Base-by-base conservation (phyloP, 495 filamentous ascomycete species). In the Penicillium alfredii region DNA sequence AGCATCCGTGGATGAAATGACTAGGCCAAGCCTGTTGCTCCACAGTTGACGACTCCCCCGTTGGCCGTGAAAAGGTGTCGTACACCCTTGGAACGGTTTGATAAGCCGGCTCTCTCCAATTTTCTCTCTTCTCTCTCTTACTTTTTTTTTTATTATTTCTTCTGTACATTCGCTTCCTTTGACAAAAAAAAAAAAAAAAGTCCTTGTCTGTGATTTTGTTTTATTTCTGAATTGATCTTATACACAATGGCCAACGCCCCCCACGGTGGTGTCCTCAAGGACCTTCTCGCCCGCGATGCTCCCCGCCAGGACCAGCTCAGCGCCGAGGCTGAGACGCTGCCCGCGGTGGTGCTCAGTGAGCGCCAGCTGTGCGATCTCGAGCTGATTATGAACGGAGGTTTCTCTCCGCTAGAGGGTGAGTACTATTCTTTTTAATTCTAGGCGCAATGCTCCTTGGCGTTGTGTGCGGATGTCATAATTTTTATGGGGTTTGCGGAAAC, bases 331-430 rank as follows among this genome's bases (percentile, higher is more conserved):
- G 89, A 94, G 68, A 81, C 59, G 7, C 76, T 97, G 27, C 86
- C 86, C 20, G 86, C 92, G 10, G 77, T 98, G 48, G 66, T 83
- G 29, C 75, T 98, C 49, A 80, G 77, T 22, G 92, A 98, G 75
- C 78, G 92, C 43, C 92, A 98, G 66, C 78, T 98, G 13, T 98
- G 92, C 66, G 92, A 98, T 72, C 76, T 98, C 47, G 92, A 98
- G 61, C 60, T 98, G 71, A 83, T 98, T 45, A 78, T 97, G 66
- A 95, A 80, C 67, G 92, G 92, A 53, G 92, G 93, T 35, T 98
- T 98, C 69, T 94, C 87, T 46, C 92, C 92, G 32, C 76, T 98
- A 13, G 93, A 97, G 75, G 93, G 89, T 94, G 53, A 35, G 82
- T 75, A n/a, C n/a, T n/a, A n/a, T n/a, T n/a, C n/a, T n/a, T n/a